phyloP scores from a whole-genome alignment of 306 rosid genomes.

The Hylodesmum podocarpum region DNA sequence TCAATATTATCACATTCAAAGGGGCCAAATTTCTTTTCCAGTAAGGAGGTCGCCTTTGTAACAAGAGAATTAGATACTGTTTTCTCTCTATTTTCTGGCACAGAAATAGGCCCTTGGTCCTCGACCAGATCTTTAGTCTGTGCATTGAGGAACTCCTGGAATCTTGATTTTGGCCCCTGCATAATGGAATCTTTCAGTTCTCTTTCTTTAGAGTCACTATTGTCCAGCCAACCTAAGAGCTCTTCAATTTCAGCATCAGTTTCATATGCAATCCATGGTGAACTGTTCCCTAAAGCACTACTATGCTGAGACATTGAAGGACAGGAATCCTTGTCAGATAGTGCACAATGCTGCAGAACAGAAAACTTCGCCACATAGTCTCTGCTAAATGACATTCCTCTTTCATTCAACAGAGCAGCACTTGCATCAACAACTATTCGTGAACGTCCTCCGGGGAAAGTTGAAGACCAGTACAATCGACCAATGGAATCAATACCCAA shows the following conservation, averaged over 20 bases:
- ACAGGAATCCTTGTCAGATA: slow-evolving; percentile 34
- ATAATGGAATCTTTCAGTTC: slow-evolving; percentile 79
- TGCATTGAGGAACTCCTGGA: slow-evolving; percentile 45
- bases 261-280: slow-evolving; percentile 73
- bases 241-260: slow-evolving; percentile 69
- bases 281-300: slow-evolving; percentile 34
- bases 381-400: slow-evolving; percentile 30
- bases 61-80: slow-evolving; percentile 49
- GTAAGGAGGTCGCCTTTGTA: slow-evolving; percentile 66
- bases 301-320: slow-evolving; percentile 39
- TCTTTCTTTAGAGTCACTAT: slow-evolving; percentile 67
- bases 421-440: slow-evolving; percentile 69
- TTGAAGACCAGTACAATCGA: slow-evolving; percentile 78
- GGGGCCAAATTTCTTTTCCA: slow-evolving; percentile 77
- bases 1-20: slow-evolving; percentile 59
- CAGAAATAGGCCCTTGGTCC: slow-evolving; percentile 36
- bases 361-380: slow-evolving; percentile 39
- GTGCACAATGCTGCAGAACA: slow-evolving; percentile 37
- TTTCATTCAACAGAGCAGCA: slow-evolving; percentile 37
- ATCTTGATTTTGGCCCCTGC: slow-evolving; percentile 66
- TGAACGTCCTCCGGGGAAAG: slow-evolving; percentile 48
- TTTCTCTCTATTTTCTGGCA: slow-evolving; percentile 42
- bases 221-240: slow-evolving; percentile 71
- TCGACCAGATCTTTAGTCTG: slow-evolving; percentile 47
- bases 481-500: slow-evolving; percentile 80